Percentiles rank a stretch among this genome's conserved stretches.
phyloP scores from a whole-genome alignment of 805 yeast species.

The Hanseniaspora vineae region DNA sequence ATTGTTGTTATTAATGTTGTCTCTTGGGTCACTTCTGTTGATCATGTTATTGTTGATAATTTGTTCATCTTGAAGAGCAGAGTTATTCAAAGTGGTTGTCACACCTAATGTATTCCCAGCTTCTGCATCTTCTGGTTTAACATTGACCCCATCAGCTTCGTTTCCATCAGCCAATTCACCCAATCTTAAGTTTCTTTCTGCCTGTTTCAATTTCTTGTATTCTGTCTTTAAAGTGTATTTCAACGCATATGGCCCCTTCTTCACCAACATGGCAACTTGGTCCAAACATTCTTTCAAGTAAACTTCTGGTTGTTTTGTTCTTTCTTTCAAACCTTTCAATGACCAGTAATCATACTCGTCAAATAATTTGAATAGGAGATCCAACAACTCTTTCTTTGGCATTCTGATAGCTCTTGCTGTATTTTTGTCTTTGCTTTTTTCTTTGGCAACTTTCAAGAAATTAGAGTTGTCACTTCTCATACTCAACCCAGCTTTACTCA shows the following conservation, averaged over 20 bases:
- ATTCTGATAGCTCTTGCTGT: slow-evolving; percentile 69
- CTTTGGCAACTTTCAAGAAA: slow-evolving; percentile 43
- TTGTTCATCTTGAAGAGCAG: slow-evolving; percentile 3
- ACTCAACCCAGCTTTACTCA: slow-evolving; percentile 77
- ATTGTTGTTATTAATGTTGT: slow-evolving; percentile 1
- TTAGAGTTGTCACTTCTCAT: slow-evolving; percentile 60
- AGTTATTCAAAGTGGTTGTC: slow-evolving; percentile 1
- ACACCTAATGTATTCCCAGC: slow-evolving; percentile 4
- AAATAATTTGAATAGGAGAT: slow-evolving; percentile 73
- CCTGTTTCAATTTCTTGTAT: slow-evolving; percentile 66
- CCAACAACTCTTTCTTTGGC: slow-evolving; percentile 86
- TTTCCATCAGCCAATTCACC: slow-evolving; percentile 31
- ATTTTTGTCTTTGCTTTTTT: slow-evolving; percentile 28
- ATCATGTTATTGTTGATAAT: slow-evolving; percentile 2
- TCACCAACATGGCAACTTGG: slow-evolving; percentile 74
- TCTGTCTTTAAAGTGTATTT: slow-evolving; percentile 86
- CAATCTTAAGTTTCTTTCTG: slow-evolving; percentile 55
- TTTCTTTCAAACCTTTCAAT: slow-evolving; percentile 82
- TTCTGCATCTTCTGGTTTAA: not conserved
- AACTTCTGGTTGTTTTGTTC: slow-evolving; percentile 91
- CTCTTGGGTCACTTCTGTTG: slow-evolving; percentile 1
- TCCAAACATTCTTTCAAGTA: slow-evolving; percentile 86
- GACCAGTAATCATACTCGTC: slow-evolving; percentile 97
- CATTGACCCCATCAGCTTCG: slow-evolving; percentile 12
- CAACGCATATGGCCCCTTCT: slow-evolving; percentile 92